A percentile compares a stretch with the other conserved stretches of the same genome.
These are phyloP conservation scores for Angophora floribunda DNA, from an alignment of 345 rosid genomes.

Conservation along the genomic window DNA sequence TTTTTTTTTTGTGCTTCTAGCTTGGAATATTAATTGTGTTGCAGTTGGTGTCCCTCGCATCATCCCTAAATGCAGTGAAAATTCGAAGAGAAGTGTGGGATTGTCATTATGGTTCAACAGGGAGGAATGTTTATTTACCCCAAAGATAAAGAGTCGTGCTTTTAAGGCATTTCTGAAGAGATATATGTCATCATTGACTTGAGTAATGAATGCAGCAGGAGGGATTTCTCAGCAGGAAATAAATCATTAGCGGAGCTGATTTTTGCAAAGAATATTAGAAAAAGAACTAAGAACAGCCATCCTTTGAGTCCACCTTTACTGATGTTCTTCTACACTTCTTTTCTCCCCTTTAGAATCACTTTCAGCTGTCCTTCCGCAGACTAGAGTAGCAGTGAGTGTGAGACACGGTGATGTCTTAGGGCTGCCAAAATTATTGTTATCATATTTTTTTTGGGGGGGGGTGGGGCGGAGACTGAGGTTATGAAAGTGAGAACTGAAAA, in stretches of 20 bases:
- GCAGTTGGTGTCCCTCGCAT: background rate
- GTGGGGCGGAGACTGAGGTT: background rate
- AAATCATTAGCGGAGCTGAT: background rate
- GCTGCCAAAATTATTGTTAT: background rate
- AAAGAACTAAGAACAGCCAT: background rate
- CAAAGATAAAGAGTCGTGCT: background rate
- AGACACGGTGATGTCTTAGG: background rate
- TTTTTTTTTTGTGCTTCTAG: background rate
- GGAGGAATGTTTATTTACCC: background rate
- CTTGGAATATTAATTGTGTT: background rate
- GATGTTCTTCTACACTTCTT: background rate
- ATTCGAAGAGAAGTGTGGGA: background rate
- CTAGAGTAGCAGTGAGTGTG: background rate
- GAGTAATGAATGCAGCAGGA: background rate
- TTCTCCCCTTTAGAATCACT: background rate
- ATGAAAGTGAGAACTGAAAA: background rate
- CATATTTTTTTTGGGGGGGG: too few species aligned
- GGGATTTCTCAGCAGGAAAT: background rate
- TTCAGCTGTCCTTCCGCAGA: background rate
- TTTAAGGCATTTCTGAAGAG: background rate
- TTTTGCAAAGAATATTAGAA: background rate
- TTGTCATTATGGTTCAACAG: background rate
- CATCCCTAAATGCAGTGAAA: background rate
- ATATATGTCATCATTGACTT: background rate
- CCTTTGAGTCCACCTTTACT: background rate